Evolutionary conservation across 495 filamentous ascomycete genomes (phyloP).

Genomic region (Ramalina intermedia): DNA sequence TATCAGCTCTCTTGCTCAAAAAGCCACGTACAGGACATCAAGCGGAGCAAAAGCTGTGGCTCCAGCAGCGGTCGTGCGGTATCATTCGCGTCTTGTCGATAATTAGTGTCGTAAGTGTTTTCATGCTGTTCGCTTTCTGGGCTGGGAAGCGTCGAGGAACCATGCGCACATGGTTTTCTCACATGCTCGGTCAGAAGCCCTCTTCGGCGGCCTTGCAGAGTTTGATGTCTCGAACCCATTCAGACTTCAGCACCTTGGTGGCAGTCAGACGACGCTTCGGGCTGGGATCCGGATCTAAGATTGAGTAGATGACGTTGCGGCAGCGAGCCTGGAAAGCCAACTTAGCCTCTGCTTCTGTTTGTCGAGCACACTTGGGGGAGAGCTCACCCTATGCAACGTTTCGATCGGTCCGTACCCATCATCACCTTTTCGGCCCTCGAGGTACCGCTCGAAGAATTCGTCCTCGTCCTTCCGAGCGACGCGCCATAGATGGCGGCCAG

Average conservation of each 20-base stretch:
- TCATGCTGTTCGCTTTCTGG: too few relatives aligned
- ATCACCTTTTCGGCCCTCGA: conserved; percentile 82
- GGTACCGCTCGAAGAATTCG: conserved; percentile 88
- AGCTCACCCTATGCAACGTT: conserved; percentile 78
- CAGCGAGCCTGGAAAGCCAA: conserved; percentile 60
- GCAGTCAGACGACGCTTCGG: conserved; percentile 82
- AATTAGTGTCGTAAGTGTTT: not conserved
- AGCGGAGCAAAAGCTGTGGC: too few relatives aligned
- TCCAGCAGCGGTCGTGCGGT: not conserved
- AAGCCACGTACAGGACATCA: too few relatives aligned
- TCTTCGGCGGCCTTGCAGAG: conserved; percentile 92
- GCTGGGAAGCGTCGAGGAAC: too few relatives aligned
- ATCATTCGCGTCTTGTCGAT: not conserved
- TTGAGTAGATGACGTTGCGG: conserved; percentile 97
- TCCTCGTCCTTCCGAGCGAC: conserved; percentile 90
- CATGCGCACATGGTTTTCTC: not conserved
- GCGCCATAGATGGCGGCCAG: conserved; percentile 91
- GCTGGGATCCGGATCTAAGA: conserved; percentile 75
- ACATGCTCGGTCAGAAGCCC: conserved; percentile 40
- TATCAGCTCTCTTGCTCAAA: not conserved
- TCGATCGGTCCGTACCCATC: conserved; percentile 95
- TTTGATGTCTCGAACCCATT: conserved; percentile 96
- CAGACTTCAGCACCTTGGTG: conserved; percentile 90
- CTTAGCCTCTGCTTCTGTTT: conserved; percentile 22
- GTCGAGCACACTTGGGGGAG: not conserved